Percentiles rank a stretch among this genome's conserved stretches.
Conservation (phyloP, 106 monocot genomes). For the Xerophyta viscosa region DNA sequence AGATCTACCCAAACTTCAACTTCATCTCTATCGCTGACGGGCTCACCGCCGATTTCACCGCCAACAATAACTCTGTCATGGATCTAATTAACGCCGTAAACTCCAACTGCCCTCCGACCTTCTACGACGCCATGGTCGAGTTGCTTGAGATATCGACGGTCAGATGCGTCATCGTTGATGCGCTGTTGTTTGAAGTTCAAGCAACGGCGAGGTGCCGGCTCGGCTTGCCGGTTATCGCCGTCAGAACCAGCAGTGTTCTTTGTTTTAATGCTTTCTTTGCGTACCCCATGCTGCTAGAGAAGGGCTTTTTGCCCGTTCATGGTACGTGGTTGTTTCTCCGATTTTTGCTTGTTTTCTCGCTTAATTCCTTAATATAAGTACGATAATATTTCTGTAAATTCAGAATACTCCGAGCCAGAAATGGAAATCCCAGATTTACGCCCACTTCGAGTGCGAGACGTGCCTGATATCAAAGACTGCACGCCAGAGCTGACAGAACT, state of each 20-base stretch:
- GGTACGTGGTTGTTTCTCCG: not conserved
- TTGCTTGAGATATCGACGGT: not conserved
- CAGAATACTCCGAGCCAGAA: conserved; percentile 7
- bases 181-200: conserved; percentile 1
- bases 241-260: conserved; percentile 12
- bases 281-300: conserved; percentile 1
- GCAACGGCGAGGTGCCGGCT: not conserved
- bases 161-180: conserved; percentile 15
- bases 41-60: not conserved
- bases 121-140: not conserved
- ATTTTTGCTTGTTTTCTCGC: too few species aligned
- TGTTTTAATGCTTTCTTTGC: not conserved
- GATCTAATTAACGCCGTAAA: not conserved
- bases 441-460: conserved; percentile 23
- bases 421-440: conserved; percentile 11
- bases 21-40: conserved; percentile 10
- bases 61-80: not conserved
- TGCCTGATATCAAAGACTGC: not conserved
- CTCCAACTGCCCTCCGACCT: not conserved
- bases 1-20: conserved; percentile 1
- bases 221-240: conserved; percentile 6
- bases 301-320: conserved; percentile 11
- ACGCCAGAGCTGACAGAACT: not conserved
- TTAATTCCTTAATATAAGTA: not conserved
- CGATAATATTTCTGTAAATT: not conserved